Base-by-base conservation (phyloP, 257 asterid species). In the Salvia hispanica region DNA sequence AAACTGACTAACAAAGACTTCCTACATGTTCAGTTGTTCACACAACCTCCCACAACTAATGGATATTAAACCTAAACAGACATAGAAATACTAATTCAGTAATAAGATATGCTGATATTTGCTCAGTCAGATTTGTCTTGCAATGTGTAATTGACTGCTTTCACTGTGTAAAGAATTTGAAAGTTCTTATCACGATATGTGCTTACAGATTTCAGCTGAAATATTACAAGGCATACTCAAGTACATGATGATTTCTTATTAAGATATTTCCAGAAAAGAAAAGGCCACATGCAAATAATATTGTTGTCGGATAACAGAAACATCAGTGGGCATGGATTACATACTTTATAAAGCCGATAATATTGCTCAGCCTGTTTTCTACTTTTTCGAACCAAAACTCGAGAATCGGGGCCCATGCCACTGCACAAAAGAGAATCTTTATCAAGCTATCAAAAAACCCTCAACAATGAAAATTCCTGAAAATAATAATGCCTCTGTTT, bases 341-440 rank as follows among this genome's bases (percentile, higher is more conserved):
- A 25, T 94, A 94, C 99, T 78, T 94, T 94, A 72, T 94, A 94
- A 11, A 94, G 87, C 39, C 93, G 87, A 58, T 82, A 85, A 72
- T 94, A 94, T 74, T 88, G 95, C 83, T 94, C 99, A 12, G 99
- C 96, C 67, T 91, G 97, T 78, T 94, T 94, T 81, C 97, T 88
- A 76, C 99, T 94, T 87, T 94, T 94, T 16, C 97, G 85, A 61
- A 94, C 96, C 85, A 94, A 83, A 76, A 94, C 99, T 63, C 99
- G 87, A 69, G 95, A 91, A 82, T 94, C 99, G 69, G 99, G 99
- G 13, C 99, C 99, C 99, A 94, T 94, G 65, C 99, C 99, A 74
- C 99, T 94, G 95, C 88, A 85, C 52, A 70, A 64, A 78, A 21
- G 42, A 74, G 39, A 56, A 25, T 25, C 47, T 11, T 58, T 6